phyloP scores from a whole-genome alignment of 768 basidiomycete genomes.

The Mrakia frigida region DNA sequence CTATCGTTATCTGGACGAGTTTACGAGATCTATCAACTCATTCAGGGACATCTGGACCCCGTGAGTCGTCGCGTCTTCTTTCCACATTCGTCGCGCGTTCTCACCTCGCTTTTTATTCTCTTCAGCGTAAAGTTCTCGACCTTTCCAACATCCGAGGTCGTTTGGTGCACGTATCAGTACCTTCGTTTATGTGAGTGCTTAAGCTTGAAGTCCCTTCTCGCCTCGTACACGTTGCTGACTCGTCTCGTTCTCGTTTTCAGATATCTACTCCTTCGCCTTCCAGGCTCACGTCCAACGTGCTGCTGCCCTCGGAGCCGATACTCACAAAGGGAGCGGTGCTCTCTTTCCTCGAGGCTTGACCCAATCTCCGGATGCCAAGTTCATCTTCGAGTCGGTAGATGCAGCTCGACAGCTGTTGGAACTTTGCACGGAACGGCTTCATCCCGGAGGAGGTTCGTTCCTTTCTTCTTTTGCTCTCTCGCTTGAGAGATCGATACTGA shows the following conservation, averaged over 20 bases:
- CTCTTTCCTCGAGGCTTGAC: slow-evolving; percentile 34
- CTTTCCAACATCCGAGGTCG: slow-evolving; percentile 22
- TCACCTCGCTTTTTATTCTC: neutral
- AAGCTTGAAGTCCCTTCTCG: neutral
- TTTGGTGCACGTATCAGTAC: slow-evolving; percentile 31
- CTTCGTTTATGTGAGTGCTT: slow-evolving; percentile 17
- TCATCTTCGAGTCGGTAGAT: slow-evolving; percentile 36
- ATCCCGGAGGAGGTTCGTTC: slow-evolving; percentile 33
- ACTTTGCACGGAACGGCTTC: slow-evolving; percentile 34
- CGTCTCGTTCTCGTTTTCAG: neutral
- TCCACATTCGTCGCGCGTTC: neutral
- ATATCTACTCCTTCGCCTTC: slow-evolving; percentile 36
- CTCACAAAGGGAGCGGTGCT: slow-evolving; percentile 14
- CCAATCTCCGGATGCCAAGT: slow-evolving; percentile 34
- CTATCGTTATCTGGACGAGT: slow-evolving; percentile 34
- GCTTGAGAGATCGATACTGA: neutral
- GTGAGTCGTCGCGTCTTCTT: neutral
- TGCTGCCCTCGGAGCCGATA: slow-evolving; percentile 5
- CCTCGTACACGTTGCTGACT: neutral
- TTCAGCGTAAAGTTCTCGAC: slow-evolving; percentile 1
- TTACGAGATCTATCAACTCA: slow-evolving; percentile 25
- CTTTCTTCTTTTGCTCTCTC: too few species aligned
- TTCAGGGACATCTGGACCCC: slow-evolving; percentile 25
- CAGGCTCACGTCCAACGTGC: slow-evolving; percentile 34
- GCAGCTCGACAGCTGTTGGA: slow-evolving; percentile 35